Base-by-base conservation (phyloP, 2,329 filamentous ascomycete species). In the Ceratocystis ficicola region DNA sequence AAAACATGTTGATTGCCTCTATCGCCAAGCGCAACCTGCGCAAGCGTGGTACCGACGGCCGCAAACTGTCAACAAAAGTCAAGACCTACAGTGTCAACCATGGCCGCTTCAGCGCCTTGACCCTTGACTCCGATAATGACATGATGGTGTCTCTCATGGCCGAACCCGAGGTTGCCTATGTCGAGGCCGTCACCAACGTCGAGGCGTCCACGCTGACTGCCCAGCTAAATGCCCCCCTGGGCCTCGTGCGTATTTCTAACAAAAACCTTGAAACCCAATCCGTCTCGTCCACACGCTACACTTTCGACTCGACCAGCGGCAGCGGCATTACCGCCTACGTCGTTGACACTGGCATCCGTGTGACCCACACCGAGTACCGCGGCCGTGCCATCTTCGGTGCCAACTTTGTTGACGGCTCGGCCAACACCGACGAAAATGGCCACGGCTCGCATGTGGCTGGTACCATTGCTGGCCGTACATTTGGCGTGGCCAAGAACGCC, bases 371-470 rank as follows among this genome's bases (percentile, higher is more conserved):
- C 55, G 80, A 84, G 71, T 85, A 82, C 69, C 76, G 80, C 72
- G 81, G 80, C 62, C 80, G 83, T 66, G 83, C 83, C 20, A 76
- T 72, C 8, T 78, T 80, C 67, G 81, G 74, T 20, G 79, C 76
- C 70, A 84, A 83, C 74, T 80, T 81, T 66, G 74, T 82, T 62
- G 76, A 80, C 73, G 69, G 71, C 63, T 72, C 74, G 48, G 2
- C 36, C n/a, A 72, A 83, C 71, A 77, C 77, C 3, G 83, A 86
- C 65, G 77, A 81, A 69, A 83, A 85, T 70, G 84, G 84, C 12
- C 85, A 87, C 73, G 85, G 85, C 50, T 84, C 78, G 65, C 85
- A 87, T 75, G 83, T 85, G 30, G 79, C 83, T 8, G 85, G 83
- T 28, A 87, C 83, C 17, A 81, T 86, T 55, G 85, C 77, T 25